Conservation (phyloP, 2,329 filamentous ascomycete genomes). For the Trichoderma guizhouense region DNA sequence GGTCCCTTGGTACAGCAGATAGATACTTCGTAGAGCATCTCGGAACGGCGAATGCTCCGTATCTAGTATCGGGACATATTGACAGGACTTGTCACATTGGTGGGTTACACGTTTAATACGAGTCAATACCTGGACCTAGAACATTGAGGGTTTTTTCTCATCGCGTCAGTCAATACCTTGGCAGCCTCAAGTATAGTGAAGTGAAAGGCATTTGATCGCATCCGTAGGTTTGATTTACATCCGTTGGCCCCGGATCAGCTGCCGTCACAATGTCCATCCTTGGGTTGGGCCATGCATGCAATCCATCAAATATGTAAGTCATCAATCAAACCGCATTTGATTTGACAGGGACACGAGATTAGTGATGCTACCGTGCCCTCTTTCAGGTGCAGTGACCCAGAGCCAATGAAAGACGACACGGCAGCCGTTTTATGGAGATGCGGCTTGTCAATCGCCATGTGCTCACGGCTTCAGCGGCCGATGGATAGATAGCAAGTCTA, state of each 20-base stretch:
- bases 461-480: not conserved
- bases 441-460: not conserved
- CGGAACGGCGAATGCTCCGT: not conserved
- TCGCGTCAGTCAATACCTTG: not conserved
- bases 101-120: not conserved
- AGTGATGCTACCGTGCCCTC: not conserved
- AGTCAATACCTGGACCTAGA: not conserved
- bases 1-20: not conserved
- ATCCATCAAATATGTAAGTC: not conserved
- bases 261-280: not conserved
- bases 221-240: not conserved
- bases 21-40: not conserved
- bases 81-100: not conserved
- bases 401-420: not conserved
- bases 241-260: not conserved
- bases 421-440: not conserved
- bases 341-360: slow-evolving; percentile 8
- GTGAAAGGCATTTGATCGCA: not conserved
- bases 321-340: not conserved
- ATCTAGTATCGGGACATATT: not conserved
- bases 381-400: not conserved
- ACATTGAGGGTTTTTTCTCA: not conserved
- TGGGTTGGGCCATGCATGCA: not conserved
- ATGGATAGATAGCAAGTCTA: not conserved
- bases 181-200: not conserved